phyloP scores from a whole-genome alignment of 2,329 filamentous ascomycete species.

The Arthrobotrys megalospora region DNA sequence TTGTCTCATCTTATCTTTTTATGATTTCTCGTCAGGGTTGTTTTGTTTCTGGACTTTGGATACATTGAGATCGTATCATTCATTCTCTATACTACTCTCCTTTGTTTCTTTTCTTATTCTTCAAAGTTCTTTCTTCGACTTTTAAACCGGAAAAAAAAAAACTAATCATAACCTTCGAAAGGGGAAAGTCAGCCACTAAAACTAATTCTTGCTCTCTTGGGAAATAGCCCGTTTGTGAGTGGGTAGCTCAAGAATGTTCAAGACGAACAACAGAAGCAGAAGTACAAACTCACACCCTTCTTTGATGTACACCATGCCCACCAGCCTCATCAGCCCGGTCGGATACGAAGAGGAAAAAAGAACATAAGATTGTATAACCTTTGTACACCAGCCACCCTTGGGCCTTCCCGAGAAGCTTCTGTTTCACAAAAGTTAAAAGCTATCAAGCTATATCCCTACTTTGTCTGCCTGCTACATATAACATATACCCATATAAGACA shows the following conservation, averaged over 20 bases:
- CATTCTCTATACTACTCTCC: slow-evolving; percentile 28
- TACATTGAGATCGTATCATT: slow-evolving; percentile 14
- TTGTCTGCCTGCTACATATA: slow-evolving; percentile 10
- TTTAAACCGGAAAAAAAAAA: slow-evolving; percentile 15
- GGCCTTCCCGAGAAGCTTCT: slow-evolving; percentile 17
- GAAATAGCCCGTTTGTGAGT: background rate
- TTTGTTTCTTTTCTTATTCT: slow-evolving; percentile 21
- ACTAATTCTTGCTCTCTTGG: slow-evolving; percentile 6
- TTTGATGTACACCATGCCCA: slow-evolving; percentile 8
- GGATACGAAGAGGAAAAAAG: background rate
- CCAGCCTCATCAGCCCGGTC: slow-evolving; percentile 9
- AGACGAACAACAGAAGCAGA: slow-evolving; percentile 2
- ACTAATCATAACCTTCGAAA: slow-evolving; percentile 27
- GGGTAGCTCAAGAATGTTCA: background rate
- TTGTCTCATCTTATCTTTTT: slow-evolving; percentile 11
- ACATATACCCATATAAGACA: slow-evolving; percentile 17
- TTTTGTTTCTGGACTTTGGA: slow-evolving; percentile 12
- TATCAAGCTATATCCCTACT: background rate
- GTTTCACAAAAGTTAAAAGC: slow-evolving; percentile 39
- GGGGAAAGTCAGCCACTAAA: slow-evolving; percentile 12
- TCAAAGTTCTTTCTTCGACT: slow-evolving; percentile 13
- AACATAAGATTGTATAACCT: slow-evolving; percentile 35
- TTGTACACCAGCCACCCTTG: slow-evolving; percentile 18
- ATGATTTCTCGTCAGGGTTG: background rate
- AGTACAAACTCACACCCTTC: background rate